Percentiles rank a stretch among this genome's conserved stretches.
Conservation (phyloP, 441 rosid species). For the Croton laevigatus region DNA sequence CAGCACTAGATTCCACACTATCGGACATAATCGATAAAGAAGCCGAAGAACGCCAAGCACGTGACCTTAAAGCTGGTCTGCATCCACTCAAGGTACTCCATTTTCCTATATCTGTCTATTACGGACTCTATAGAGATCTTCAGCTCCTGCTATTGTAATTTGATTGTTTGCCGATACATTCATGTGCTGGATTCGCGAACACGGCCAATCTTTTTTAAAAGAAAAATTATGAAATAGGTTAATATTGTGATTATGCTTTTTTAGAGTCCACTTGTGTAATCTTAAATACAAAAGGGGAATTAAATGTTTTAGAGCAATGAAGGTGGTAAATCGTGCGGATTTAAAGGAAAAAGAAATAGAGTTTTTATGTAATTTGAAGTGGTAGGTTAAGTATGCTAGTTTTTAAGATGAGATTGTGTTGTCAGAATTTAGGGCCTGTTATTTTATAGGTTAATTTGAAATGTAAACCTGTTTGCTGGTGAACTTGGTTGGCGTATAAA, state of each 20-base stretch:
- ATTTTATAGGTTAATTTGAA: background rate
- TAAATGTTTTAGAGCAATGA: background rate
- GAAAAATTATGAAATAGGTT: background rate
- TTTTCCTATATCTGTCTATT: background rate
- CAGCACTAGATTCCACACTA: constrained; percentile 20
- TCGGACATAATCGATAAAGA: constrained; percentile 33
- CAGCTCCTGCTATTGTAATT: background rate
- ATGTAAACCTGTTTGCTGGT: background rate
- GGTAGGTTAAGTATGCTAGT: background rate
- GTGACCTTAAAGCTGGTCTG: constrained; percentile 79
- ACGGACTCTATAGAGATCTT: background rate
- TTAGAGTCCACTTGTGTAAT: background rate
- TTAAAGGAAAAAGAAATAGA: background rate
- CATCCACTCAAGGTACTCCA: constrained; percentile 78
- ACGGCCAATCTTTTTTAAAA: background rate
- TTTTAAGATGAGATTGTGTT: background rate
- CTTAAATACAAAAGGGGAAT: background rate
- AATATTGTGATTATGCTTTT: background rate
- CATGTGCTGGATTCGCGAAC: background rate
- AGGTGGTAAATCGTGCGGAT: background rate
- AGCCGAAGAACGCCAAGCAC: constrained; percentile 71
- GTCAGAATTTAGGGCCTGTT: background rate
- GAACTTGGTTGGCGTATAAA: background rate
- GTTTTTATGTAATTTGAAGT: background rate
- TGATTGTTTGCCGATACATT: background rate